These are phyloP conservation scores for Microdochium bolleyi DNA, from an alignment of 2,329 filamentous ascomycete genomes.

Conservation along the genomic window DNA sequence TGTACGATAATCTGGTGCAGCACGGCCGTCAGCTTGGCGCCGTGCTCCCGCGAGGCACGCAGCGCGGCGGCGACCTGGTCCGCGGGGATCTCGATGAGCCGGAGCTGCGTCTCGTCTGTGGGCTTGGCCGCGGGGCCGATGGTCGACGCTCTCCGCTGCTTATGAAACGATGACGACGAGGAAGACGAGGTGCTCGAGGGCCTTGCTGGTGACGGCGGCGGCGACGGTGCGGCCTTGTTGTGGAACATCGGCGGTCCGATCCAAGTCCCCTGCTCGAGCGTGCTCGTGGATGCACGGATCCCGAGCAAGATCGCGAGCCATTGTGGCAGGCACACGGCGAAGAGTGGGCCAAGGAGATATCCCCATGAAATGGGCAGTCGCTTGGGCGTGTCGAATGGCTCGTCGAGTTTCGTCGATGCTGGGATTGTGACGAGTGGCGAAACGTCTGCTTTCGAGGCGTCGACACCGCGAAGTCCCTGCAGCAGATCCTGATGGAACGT, in stretches of 20 bases:
- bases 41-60: slow-evolving; percentile 17
- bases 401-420: slow-evolving; percentile 13
- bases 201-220: too few species aligned
- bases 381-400: slow-evolving; percentile 27
- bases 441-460: background rate
- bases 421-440: slow-evolving; percentile 3
- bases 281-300: slow-evolving; percentile 16
- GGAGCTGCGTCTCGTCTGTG: slow-evolving; percentile 18
- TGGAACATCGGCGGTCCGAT: slow-evolving; percentile 17
- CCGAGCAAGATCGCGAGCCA: slow-evolving; percentile 22
- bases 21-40: slow-evolving; percentile 30
- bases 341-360: slow-evolving; percentile 29
- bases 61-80: slow-evolving; percentile 18
- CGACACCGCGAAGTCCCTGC: slow-evolving; percentile 12
- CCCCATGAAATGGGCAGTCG: slow-evolving; percentile 33
- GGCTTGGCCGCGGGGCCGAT: too few species aligned
- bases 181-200: too few species aligned
- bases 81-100: slow-evolving; percentile 20
- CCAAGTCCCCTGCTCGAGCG: slow-evolving; percentile 22
- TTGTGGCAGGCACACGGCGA: slow-evolving; percentile 26
- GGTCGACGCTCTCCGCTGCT: too few species aligned
- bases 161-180: too few species aligned
- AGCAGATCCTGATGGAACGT: slow-evolving; percentile 31
- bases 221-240: slow-evolving; percentile 8
- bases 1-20: slow-evolving; percentile 30